These are phyloP conservation scores for Plasmodium malariae DNA, from an alignment of 169 alveolate species.

Conservation along the genomic window DNA sequence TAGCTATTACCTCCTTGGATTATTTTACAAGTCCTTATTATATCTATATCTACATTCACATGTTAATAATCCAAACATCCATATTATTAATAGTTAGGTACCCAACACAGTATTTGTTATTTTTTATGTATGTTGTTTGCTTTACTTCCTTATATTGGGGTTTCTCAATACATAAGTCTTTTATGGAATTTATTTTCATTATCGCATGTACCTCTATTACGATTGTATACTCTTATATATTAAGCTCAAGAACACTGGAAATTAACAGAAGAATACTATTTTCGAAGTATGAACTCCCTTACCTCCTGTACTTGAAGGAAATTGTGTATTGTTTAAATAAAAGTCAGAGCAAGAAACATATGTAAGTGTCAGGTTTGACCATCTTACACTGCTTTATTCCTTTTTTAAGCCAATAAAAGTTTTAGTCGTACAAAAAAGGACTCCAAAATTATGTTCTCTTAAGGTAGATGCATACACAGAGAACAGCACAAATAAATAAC, in stretches of 20 bases:
- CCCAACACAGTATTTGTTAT: constrained; percentile 66
- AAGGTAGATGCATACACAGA: too few species aligned
- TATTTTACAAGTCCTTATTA: constrained; percentile 52
- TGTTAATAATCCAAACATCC: constrained; percentile 58
- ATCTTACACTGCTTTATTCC: not conserved
- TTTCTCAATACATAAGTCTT: constrained; percentile 44
- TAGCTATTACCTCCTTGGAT: constrained; percentile 53
- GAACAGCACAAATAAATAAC: too few species aligned
- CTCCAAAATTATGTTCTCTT: too few species aligned
- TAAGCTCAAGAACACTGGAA: constrained; percentile 79
- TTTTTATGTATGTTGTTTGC: constrained; percentile 21
- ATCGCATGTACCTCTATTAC: constrained; percentile 71
- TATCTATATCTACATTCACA: constrained; percentile 59
- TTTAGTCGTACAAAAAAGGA: too few species aligned
- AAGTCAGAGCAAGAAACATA: not conserved
- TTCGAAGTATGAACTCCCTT: constrained; percentile 83
- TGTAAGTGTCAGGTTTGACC: not conserved
- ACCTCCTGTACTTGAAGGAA: constrained; percentile 80
- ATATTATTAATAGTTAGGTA: constrained; percentile 65
- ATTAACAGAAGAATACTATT: constrained; percentile 80
- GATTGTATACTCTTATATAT: constrained; percentile 75
- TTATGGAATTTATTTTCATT: constrained; percentile 65
- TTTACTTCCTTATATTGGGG: constrained; percentile 54
- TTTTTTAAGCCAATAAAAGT: too few species aligned
- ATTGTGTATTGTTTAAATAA: constrained; percentile 51